These are phyloP conservation scores for Phalaenopsis aphrodite DNA, from an alignment of 106 monocot species.

Conservation along the genomic window DNA sequence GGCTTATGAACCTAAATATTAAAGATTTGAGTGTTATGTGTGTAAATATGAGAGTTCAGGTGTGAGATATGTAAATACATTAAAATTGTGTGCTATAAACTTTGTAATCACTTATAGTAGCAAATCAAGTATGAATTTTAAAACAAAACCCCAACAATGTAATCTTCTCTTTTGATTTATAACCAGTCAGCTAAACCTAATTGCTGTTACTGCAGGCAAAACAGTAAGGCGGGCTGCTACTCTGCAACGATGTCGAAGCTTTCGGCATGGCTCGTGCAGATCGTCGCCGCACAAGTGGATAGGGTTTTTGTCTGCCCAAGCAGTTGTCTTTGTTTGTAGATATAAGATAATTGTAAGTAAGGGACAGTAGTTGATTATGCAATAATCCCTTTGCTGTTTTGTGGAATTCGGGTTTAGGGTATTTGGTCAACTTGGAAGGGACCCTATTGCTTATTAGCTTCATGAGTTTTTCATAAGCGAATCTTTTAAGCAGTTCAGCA, in stretches of 20 bases:
- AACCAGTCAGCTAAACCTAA: not conserved
- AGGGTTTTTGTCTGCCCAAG: not conserved
- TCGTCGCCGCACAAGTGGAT: not conserved
- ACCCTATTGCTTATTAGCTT: no score
- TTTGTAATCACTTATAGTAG: not conserved
- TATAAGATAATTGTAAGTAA: not conserved
- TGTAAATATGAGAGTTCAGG: no score
- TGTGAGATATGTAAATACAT: no score
- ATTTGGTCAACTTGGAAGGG: not conserved
- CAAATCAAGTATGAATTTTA: not conserved
- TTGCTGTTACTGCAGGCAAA: not conserved
- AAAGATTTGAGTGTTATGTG: no score
- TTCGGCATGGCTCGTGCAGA: not conserved
- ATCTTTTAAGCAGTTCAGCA: not conserved
- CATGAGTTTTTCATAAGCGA: not conserved
- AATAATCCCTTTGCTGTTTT: conserved; percentile 3
- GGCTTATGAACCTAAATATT: no score
- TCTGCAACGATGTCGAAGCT: not conserved
- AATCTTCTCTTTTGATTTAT: not conserved
- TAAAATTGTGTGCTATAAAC: no score
- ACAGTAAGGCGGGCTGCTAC: not conserved
- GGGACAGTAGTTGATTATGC: not conserved
- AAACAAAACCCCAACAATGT: not conserved
- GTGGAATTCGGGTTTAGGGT: not conserved
- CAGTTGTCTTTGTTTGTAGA: not conserved